Evolutionary conservation across 176 grass and related monocot genomes (phyloP).

Genomic region (Ananas comosus): DNA sequence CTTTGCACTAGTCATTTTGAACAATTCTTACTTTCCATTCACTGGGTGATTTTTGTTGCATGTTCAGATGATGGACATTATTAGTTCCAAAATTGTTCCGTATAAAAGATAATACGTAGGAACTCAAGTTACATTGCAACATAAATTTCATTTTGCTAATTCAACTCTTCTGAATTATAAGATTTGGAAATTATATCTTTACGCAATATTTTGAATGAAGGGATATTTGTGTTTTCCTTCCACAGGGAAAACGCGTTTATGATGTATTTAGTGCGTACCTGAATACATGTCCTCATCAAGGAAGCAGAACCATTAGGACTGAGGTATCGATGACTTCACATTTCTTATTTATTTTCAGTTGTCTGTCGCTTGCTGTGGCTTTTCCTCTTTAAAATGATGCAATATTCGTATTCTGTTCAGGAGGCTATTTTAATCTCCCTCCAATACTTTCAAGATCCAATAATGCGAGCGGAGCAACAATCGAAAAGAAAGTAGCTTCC

Average conservation of each 20-base stretch:
- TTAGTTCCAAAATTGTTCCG: too few species aligned
- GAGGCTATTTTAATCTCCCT: conserved; percentile 89
- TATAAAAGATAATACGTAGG: too few species aligned
- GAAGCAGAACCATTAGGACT: conserved; percentile 98
- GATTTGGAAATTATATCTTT: background rate
- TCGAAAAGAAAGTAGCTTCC: background rate
- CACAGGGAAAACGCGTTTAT: conserved; percentile 48
- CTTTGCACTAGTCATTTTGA: too few species aligned
- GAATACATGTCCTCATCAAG: conserved; percentile 90
- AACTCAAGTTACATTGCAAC: too few species aligned
- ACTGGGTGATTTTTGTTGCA: too few species aligned
- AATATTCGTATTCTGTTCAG: conserved; percentile 26
- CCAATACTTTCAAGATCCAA: conserved; percentile 74
- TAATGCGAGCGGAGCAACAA: conserved; percentile 36
- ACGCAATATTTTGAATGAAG: background rate
- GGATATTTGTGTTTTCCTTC: conserved; percentile 11
- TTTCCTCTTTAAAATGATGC: conserved; percentile 18
- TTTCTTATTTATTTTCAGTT: conserved; percentile 3
- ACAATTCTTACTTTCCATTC: too few species aligned
- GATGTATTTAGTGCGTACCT: conserved; percentile 79
- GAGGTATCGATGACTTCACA: conserved; percentile 44
- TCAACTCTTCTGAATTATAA: too few species aligned
- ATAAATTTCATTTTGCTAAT: too few species aligned
- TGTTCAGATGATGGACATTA: background rate
- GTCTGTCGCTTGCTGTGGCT: conserved; percentile 9